A percentile compares a stretch with the other conserved stretches of the same genome.
phyloP scores from a whole-genome alignment of 2,329 filamentous ascomycete species.

The Beauveria rudraprayagi region DNA sequence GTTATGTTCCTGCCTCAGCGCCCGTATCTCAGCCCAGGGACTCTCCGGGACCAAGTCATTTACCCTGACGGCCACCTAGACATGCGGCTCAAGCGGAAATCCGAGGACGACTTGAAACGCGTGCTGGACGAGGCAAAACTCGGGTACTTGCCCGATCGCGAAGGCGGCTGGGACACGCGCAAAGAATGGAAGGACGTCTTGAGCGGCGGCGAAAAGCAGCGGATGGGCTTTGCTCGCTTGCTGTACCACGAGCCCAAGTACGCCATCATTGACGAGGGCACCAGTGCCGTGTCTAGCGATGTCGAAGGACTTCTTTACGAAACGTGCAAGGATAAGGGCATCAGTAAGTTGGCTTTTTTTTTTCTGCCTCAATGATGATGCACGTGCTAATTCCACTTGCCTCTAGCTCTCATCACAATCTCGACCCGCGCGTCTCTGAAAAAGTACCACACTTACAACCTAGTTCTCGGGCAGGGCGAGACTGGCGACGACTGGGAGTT shows the following conservation, averaged over 20 bases:
- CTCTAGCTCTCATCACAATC: conserved; percentile 80
- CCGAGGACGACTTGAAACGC: conserved; percentile 67
- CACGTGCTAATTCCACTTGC: conserved; percentile 13
- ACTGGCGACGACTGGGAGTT: conserved; percentile 85
- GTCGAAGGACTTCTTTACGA: conserved; percentile 94
- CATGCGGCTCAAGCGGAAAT: conserved; percentile 74
- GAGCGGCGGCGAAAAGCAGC: conserved; percentile 95
- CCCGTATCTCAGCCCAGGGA: conserved; percentile 86
- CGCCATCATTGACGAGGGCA: conserved; percentile 92
- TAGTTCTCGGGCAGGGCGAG: conserved; percentile 74
- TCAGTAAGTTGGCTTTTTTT: conserved; percentile 53
- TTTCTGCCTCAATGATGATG: background rate
- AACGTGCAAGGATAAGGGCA: conserved; percentile 83
- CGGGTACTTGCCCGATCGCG: conserved; percentile 81
- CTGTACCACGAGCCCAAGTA: conserved; percentile 94
- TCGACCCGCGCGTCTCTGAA: conserved; percentile 91
- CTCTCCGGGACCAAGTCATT: conserved; percentile 91
- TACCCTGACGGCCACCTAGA: conserved; percentile 93
- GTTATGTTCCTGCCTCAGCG: conserved; percentile 98
- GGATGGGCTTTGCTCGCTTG: conserved; percentile 82
- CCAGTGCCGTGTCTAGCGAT: conserved; percentile 86
- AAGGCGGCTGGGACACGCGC: conserved; percentile 92
- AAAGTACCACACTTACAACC: conserved; percentile 89
- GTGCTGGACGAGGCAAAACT: conserved; percentile 78
- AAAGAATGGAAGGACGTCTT: conserved; percentile 99